Conservation (phyloP, 768 basidiomycete genomes). For the Phanerochaete sordida region DNA sequence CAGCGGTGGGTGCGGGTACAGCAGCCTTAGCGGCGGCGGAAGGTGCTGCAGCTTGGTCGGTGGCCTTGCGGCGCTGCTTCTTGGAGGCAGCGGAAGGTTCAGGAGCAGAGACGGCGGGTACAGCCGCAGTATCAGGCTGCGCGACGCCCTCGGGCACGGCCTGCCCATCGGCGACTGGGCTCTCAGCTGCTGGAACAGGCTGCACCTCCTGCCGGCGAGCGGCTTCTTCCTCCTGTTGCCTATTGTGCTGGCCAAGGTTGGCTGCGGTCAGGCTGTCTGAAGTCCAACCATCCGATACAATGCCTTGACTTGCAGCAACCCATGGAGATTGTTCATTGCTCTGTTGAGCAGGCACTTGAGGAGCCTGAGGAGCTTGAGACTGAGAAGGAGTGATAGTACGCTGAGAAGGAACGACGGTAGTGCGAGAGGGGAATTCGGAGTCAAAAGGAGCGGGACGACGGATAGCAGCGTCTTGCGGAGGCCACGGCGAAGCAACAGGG, state of each 20-base stretch:
- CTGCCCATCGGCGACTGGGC: slow-evolving; percentile 12
- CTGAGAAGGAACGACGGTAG: slow-evolving; percentile 25
- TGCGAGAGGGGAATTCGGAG: slow-evolving; percentile 35
- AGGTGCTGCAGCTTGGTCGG: slow-evolving; percentile 3
- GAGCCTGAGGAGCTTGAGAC: background rate
- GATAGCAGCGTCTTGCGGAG: slow-evolving; percentile 12
- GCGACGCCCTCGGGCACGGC: background rate
- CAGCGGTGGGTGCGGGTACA: slow-evolving; percentile 7
- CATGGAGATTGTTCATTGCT: slow-evolving; percentile 49
- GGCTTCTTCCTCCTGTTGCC: slow-evolving; percentile 41
- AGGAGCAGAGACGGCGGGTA: slow-evolving; percentile 13
- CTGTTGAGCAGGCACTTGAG: slow-evolving; percentile 7
- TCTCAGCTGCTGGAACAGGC: background rate
- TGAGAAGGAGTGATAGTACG: slow-evolving; percentile 3
- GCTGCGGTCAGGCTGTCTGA: slow-evolving; percentile 51
- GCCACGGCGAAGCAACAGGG: slow-evolving; percentile 20
- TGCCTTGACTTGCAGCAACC: slow-evolving; percentile 45
- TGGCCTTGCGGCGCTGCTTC: slow-evolving; percentile 17
- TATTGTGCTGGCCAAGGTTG: slow-evolving; percentile 58
- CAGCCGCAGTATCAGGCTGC: slow-evolving; percentile 5
- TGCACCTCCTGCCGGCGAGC: slow-evolving; percentile 7
- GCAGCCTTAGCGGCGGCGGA: slow-evolving; percentile 10
- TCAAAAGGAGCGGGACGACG: slow-evolving; percentile 42
- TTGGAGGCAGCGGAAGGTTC: slow-evolving; percentile 6
- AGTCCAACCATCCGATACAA: slow-evolving; percentile 46